Evolutionary conservation across 2,329 filamentous ascomycete species (phyloP), one percentile per base, ranked within the genome.

Genomic region (Aspergillus fumigatus): DNA sequence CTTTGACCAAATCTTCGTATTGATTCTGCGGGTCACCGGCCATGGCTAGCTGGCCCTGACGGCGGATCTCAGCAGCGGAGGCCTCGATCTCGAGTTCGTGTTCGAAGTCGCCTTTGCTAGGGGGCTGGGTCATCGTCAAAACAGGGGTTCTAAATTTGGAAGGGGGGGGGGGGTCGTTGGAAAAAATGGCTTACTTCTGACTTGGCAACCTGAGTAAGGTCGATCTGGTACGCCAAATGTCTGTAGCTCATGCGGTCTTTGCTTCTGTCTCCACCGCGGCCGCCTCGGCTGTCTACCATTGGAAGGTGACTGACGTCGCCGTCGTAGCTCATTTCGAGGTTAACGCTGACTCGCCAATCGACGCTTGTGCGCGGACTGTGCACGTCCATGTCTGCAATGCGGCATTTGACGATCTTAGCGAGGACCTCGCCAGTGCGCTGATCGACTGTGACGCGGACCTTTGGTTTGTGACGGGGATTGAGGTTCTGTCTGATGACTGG

Each of bases 161-260:
- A n/a, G n/a, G n/a, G n/a, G n/a, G n/a, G n/a, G n/a, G n/a, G n/a
- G n/a, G n/a, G n/a, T n/a, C n/a, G n/a, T n/a, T n/a, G n/a, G n/a
- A n/a, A 27, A 40, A 19, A 56, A 8, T 19, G 21, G 68, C 74
- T 69, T 59, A 78, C 75, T 59, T 82, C 78, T 35, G 74, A 68
- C 48, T 70, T 81, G 10, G 86, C 88, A 45, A 99, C 94, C 72
- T 97, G 92, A 0, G 94, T 99, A 51, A 99, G 79, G 74, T 99
- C 94, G 64, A 99, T 83, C 70, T 94, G 90, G 70, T 95, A 97
- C 53, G 85, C 86, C 43, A 92, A 82, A 71, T 97, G 95, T 9
- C 82, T 87, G 75, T 99, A 99, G 69, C 90, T 95, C 70, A 99
- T 79, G 19, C 94, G 85, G 73, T 99, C 92, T 73, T 99, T 99